Conservation (phyloP, 2,329 filamentous ascomycete species). For the Leptodontidium sp. region DNA sequence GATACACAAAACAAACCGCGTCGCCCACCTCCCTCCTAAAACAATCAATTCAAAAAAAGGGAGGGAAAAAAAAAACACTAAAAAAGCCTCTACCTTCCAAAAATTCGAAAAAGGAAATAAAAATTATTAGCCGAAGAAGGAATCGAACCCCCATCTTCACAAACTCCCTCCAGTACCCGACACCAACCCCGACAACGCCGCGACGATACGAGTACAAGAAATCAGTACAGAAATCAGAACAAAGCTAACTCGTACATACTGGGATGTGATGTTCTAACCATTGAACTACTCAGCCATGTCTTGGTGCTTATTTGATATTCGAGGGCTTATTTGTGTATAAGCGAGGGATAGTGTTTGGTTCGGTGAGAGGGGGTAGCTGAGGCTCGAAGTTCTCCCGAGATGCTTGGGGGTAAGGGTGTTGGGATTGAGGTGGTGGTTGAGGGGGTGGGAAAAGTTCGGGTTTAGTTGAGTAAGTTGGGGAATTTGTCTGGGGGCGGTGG, state of each 20-base stretch:
- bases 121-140: not conserved
- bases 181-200: not conserved
- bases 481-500: no score
- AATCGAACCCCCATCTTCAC: conserved; percentile 18
- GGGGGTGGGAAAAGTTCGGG: not conserved
- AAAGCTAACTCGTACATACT: not conserved
- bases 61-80: not conserved
- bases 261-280: conserved; percentile 15
- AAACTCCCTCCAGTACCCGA: not conserved
- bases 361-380: not conserved
- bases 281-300: conserved; percentile 11
- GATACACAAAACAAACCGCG: not conserved
- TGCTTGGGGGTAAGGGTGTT: not conserved
- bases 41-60: not conserved
- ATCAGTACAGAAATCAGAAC: not conserved
- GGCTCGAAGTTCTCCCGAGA: not conserved
- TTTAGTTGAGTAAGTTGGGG: not conserved
- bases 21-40: not conserved
- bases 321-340: not conserved
- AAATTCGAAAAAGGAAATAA: conserved; percentile 7
- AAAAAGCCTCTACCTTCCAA: not conserved
- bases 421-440: not conserved
- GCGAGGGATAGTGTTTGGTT: not conserved
- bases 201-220: conserved; percentile 3
- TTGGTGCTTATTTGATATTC: not conserved